Evolutionary conservation across 108 stramenopile species (phyloP).

Genomic region (Stephanodiscus triporus): DNA sequence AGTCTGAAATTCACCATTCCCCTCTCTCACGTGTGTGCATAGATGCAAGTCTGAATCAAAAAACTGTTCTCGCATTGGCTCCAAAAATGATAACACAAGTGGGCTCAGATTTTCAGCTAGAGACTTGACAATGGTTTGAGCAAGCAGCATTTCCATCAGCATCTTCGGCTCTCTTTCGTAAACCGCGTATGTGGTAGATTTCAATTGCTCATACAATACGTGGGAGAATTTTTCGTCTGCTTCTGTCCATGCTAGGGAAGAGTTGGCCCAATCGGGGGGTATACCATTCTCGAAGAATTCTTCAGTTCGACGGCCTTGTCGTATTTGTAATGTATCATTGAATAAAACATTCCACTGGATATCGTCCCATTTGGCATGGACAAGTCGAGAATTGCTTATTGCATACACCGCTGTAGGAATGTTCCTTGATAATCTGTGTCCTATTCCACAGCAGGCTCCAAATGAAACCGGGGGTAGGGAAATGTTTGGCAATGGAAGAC

Average conservation of each 20-base stretch:
- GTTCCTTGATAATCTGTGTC: constrained; percentile 28
- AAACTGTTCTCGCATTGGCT: constrained; percentile 22
- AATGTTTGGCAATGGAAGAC: neutral
- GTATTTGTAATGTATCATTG: constrained; percentile 13
- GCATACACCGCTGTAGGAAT: constrained; percentile 22
- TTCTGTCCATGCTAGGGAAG: neutral
- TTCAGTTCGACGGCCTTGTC: neutral
- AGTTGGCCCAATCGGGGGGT: constrained; percentile 13
- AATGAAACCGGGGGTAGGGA: constrained; percentile 16
- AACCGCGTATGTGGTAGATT: neutral
- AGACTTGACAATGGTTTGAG: constrained; percentile 19
- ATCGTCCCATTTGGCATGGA: constrained; percentile 20
- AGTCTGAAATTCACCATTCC: constrained; percentile 34
- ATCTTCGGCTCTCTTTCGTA: neutral
- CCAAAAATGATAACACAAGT: constrained; percentile 20
- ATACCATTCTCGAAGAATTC: constrained; percentile 18
- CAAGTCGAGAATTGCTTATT: constrained; percentile 6
- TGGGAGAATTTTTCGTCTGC: neutral
- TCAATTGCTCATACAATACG: neutral
- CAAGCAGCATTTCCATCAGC: constrained; percentile 27
- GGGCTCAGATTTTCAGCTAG: constrained; percentile 14
- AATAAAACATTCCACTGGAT: constrained; percentile 21
- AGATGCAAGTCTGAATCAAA: constrained; percentile 14
- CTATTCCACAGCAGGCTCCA: constrained; percentile 41
- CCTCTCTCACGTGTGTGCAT: constrained; percentile 29